These are phyloP conservation scores for Chlamydomonas sp. DNA, from an alignment of 139 green algal species.

Conservation along the genomic window DNA sequence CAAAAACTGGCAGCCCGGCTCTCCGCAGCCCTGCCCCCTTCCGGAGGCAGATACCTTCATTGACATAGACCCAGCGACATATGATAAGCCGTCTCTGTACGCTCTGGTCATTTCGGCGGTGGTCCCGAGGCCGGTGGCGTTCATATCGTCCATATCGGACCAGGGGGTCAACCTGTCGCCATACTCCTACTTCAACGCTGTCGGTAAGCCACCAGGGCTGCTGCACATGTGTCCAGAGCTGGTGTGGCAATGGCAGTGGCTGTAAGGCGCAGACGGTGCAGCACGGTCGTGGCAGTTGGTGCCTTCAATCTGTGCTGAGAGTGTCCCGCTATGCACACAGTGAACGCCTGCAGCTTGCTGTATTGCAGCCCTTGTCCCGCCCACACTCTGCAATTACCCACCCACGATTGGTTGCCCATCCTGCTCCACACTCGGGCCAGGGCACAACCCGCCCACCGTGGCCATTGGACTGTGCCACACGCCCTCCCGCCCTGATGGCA, in stretches of 20 bases:
- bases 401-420: background rate
- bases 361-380: background rate
- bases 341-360: background rate
- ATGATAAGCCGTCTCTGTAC: conserved; percentile 53
- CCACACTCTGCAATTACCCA: background rate
- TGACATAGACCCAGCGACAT: background rate
- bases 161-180: conserved; percentile 79
- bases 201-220: conserved; percentile 47
- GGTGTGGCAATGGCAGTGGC: too few species aligned
- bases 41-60: background rate
- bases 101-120: conserved; percentile 85
- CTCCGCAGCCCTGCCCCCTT: conserved; percentile 56
- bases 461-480: conserved; percentile 67
- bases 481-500: conserved; percentile 47
- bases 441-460: conserved; percentile 81
- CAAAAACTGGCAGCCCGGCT: conserved; percentile 60
- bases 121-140: conserved; percentile 87
- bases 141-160: conserved; percentile 74
- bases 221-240: too few species aligned
- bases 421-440: conserved; percentile 41
- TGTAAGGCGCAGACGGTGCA: background rate
- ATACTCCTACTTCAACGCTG: conserved; percentile 91
- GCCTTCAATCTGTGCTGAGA: background rate
- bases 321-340: background rate
- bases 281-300: background rate